Conservation (phyloP, 2,329 filamentous ascomycete species). For the Xylariales sp. region DNA sequence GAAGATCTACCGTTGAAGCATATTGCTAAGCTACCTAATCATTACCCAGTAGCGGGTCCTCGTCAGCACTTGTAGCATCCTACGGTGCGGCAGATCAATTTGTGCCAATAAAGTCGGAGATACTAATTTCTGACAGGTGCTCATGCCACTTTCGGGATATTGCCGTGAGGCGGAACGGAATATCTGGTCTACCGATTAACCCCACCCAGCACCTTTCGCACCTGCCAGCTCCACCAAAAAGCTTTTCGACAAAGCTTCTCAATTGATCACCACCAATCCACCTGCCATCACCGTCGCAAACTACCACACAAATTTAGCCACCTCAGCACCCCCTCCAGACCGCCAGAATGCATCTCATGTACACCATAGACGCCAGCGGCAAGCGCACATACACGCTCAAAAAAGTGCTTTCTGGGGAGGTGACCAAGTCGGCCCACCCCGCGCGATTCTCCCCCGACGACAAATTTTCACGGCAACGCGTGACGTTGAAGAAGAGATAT, state of each 20-base stretch:
- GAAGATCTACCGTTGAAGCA: no score
- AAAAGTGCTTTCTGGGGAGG: constrained; percentile 76
- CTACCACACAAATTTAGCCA: neutral
- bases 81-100: no score
- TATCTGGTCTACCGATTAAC: no score
- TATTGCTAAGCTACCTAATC: no score
- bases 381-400: constrained; percentile 94
- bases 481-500: constrained; percentile 92
- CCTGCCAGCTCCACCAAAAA: constrained; percentile 7
- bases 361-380: constrained; percentile 76
- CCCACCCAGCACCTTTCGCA: no score
- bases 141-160: no score
- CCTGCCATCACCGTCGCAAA: neutral
- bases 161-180: no score
- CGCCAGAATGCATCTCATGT: constrained; percentile 61
- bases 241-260: constrained; percentile 3
- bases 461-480: constrained; percentile 95
- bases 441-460: constrained; percentile 97
- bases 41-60: no score
- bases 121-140: no score
- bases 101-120: no score
- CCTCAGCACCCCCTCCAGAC: neutral
- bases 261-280: neutral
- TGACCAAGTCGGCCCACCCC: constrained; percentile 94
- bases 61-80: no score